These are phyloP conservation scores for Calendula officinalis DNA, from an alignment of 129 eudicot genomes.

Conservation along the genomic window DNA sequence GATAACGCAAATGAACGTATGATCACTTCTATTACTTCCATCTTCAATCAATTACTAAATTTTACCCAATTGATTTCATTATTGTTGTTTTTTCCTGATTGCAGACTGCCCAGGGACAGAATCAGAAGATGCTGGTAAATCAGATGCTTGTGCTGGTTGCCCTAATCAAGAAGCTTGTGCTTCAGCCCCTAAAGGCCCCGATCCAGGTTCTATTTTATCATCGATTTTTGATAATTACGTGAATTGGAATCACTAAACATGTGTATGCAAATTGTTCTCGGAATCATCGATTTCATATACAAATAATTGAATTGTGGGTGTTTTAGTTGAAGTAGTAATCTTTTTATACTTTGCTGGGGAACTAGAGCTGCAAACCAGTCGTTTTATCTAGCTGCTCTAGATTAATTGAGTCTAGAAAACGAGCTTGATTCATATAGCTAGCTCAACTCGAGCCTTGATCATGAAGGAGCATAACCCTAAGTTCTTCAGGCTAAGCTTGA, in stretches of 20 bases:
- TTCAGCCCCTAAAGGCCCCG: conserved; percentile 98
- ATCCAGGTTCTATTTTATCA: conserved; percentile 47
- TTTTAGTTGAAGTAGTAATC: neutral
- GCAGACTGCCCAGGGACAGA: conserved; percentile 91
- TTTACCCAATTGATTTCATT: neutral
- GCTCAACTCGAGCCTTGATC: too few relatives aligned
- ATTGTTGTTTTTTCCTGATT: neutral
- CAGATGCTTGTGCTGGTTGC: conserved; percentile 85
- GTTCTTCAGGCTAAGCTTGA: too few relatives aligned
- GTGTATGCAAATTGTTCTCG: neutral
- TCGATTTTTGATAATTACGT: neutral
- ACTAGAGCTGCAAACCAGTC: neutral
- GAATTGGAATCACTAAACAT: neutral
- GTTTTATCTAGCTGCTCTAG: too few relatives aligned
- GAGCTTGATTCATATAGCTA: too few relatives aligned
- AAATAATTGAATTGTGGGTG: neutral
- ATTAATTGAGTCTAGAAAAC: too few relatives aligned
- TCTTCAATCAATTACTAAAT: neutral
- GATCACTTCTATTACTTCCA: neutral
- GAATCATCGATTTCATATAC: too few relatives aligned
- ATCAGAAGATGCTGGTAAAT: conserved; percentile 82
- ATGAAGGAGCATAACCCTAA: too few relatives aligned
- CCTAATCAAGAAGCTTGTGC: conserved; percentile 95
- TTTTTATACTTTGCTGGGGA: neutral
- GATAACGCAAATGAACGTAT: conserved; percentile 89